These are phyloP conservation scores for Backusella luteola DNA, from an alignment of 192 early-diverging fungal genomes.

Conservation along the genomic window DNA sequence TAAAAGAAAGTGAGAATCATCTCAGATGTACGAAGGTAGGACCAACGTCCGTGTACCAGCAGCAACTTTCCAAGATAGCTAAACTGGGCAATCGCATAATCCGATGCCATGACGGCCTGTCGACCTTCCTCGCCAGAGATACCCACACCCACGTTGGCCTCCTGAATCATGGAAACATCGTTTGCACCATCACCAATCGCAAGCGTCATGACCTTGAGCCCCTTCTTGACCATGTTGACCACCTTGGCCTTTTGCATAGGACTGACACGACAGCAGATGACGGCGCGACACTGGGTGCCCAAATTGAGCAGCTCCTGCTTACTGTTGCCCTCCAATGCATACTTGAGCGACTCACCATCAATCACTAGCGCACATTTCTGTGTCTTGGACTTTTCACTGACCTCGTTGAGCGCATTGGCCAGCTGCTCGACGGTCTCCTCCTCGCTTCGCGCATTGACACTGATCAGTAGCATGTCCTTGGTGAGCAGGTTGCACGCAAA, in stretches of 20 bases:
- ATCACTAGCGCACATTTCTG: slow-evolving; percentile 58
- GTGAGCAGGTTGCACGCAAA: slow-evolving; percentile 67
- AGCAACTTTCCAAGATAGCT: slow-evolving; percentile 60
- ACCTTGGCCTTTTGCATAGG: slow-evolving; percentile 79
- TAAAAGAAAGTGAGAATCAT: slow-evolving; percentile 72
- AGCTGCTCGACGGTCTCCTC: slow-evolving; percentile 56
- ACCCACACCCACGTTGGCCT: slow-evolving; percentile 74
- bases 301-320: slow-evolving; percentile 49
- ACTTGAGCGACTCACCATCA: slow-evolving; percentile 64
- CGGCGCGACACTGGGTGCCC: slow-evolving; percentile 58
- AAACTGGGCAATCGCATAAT: slow-evolving; percentile 77
- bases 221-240: slow-evolving; percentile 66
- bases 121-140: slow-evolving; percentile 77
- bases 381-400: slow-evolving; percentile 8
- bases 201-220: slow-evolving; percentile 62
- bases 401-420: slow-evolving; percentile 33
- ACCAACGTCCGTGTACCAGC: slow-evolving; percentile 72
- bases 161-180: slow-evolving; percentile 84
- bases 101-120: slow-evolving; percentile 73
- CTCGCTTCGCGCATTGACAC: slow-evolving; percentile 40
- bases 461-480: slow-evolving; percentile 60
- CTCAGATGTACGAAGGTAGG: slow-evolving; percentile 54
- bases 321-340: slow-evolving; percentile 47
- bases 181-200: slow-evolving; percentile 85
- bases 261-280: slow-evolving; percentile 76